phyloP scores from a whole-genome alignment of 495 filamentous ascomycete species.

The Hamigera avellanea region DNA sequence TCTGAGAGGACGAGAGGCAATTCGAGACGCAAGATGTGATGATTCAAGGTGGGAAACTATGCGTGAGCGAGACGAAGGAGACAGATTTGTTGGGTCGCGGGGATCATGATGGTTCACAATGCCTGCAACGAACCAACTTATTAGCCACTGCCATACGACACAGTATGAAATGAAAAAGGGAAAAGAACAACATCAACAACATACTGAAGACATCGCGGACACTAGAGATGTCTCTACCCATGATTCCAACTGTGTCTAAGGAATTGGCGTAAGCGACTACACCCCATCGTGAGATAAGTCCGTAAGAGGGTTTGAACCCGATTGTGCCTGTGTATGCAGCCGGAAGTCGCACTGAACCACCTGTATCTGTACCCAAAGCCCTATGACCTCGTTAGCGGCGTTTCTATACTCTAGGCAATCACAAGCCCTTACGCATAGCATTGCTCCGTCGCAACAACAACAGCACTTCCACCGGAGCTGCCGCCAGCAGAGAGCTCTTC shows the following conservation, averaged over 20 bases:
- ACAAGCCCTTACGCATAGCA: constrained; percentile 45
- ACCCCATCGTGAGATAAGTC: constrained; percentile 72
- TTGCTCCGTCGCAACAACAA: constrained; percentile 62
- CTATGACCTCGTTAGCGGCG: constrained; percentile 15
- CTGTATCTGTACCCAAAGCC: constrained; percentile 89
- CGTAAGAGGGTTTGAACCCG: constrained; percentile 92
- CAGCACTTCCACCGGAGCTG: constrained; percentile 88
- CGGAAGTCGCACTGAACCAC: constrained; percentile 83
- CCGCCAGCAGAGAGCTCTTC: constrained; percentile 62
- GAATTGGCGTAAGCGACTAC: constrained; percentile 95
- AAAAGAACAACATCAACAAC: constrained; percentile 4
- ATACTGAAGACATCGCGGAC: constrained; percentile 47
- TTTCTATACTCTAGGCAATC: not conserved
- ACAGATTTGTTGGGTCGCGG: constrained; percentile 68
- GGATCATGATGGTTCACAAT: constrained; percentile 50
- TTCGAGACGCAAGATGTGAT: constrained; percentile 15
- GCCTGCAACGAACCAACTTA: constrained; percentile 11
- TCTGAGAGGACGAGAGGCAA: constrained; percentile 23
- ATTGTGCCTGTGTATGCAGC: constrained; percentile 81
- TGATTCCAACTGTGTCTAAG: constrained; percentile 81
- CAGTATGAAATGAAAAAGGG: too few relatives aligned
- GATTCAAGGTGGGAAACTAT: constrained; percentile 18
- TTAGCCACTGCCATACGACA: too few relatives aligned
- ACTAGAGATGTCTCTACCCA: constrained; percentile 40
- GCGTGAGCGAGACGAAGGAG: constrained; percentile 34